Evolutionary conservation across 2,329 filamentous ascomycete genomes (phyloP), one percentile per base, ranked within the genome.

Genomic region (Parascedosporium putredinis): DNA sequence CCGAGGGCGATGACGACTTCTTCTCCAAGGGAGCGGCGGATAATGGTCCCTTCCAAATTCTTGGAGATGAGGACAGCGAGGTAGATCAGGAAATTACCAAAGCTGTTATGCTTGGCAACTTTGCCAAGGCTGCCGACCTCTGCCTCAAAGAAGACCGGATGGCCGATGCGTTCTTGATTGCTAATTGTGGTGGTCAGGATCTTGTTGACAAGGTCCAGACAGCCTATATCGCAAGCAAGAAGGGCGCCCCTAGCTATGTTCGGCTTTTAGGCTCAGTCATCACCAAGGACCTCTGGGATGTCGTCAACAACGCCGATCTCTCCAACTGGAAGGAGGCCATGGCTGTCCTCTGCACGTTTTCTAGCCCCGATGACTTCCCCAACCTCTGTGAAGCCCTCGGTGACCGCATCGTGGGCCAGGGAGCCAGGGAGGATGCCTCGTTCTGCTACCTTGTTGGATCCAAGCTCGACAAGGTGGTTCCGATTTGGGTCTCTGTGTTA

Each of bases 401-500:
- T 57, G 94, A 98, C 64, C 81, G 94, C 25, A 79, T 98, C 36
- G 78, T 87, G 55, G 91, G 95, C 61, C 71, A 72, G n/a, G 79
- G 79, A 20, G 77, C 83, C 34, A 79, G 88, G 54, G 91, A 95
- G 64, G 88, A 98, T 65, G 93, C 93, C 29, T 90, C 88, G 1
- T 95, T 98, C 76, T 98, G 94, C 68, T 98, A 90, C 67, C 72
- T 98, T 53, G 89, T 91, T 42, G 91, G 93, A 52, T 95, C 91
- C 16, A 97, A 96, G 70, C 76, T 98, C 4, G 91, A 98, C 67
- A 98, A 98, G 76, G 91, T 97, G 22, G 87, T 97, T 43, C 78
- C 78, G 31, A 96, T 97, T 61, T 98, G 93, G 93, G 84, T 91
- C 49, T 76, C 86, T 47, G 90, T 97, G 66, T 79, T 97, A 14